Evolutionary conservation across 768 basidiomycete genomes (phyloP).

Genomic region (Coprinopsis strossmayeri): DNA sequence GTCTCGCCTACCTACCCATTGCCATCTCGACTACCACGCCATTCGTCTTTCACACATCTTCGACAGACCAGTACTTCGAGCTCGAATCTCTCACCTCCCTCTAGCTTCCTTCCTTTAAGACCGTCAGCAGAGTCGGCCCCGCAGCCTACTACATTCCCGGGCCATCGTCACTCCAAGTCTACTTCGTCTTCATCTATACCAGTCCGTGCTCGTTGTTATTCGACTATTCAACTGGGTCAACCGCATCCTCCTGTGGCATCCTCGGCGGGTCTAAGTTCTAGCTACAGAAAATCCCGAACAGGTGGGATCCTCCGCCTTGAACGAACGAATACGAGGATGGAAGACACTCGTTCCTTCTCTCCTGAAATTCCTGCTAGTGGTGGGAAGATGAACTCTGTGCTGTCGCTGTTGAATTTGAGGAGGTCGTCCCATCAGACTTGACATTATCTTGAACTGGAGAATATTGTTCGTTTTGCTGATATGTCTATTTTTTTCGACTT

Average conservation of each 20-base stretch:
- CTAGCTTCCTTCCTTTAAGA: background rate
- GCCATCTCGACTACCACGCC: background rate
- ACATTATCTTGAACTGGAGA: background rate
- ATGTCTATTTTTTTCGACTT: no score
- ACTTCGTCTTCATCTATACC: background rate
- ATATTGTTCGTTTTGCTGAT: no score
- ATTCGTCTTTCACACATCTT: background rate
- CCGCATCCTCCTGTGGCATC: background rate
- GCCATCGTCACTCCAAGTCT: background rate
- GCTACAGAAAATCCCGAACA: background rate
- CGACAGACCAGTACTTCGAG: background rate
- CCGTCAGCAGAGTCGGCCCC: background rate
- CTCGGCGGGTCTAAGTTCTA: background rate
- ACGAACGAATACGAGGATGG: background rate
- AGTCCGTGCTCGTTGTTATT: background rate
- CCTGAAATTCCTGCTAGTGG: background rate
- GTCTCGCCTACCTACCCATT: background rate
- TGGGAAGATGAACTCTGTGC: slow-evolving; percentile 2
- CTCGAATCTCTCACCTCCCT: background rate
- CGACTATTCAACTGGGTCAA: background rate
- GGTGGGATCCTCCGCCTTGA: background rate
- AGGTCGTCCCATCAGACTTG: background rate
- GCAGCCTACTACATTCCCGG: background rate
- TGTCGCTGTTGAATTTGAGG: background rate
- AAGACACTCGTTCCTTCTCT: background rate